Evolutionary conservation across 805 yeast species (phyloP).

Genomic region (Alloascoidea africana): DNA sequence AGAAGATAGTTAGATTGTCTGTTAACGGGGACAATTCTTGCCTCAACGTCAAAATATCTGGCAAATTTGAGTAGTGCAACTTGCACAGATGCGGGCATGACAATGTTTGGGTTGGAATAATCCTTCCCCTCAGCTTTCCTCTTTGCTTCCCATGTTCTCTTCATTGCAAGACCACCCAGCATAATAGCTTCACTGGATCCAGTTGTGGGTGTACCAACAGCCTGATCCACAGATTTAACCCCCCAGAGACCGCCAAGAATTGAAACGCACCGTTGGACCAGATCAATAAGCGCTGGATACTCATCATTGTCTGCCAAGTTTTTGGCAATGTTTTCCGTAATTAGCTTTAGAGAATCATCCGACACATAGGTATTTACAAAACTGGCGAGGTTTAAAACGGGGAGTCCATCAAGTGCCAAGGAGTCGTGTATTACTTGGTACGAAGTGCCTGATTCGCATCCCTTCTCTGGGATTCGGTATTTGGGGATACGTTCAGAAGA

Average conservation of each 20-base stretch:
- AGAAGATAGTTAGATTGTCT: conserved; percentile 46
- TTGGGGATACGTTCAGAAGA: conserved; percentile 24
- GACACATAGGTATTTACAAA: conserved; percentile 70
- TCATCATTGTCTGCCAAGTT: conserved; percentile 90
- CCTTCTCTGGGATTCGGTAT: conserved; percentile 43
- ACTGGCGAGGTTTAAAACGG: conserved; percentile 73
- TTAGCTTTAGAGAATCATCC: conserved; percentile 35
- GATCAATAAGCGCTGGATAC: conserved; percentile 70
- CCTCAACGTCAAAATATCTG: conserved; percentile 83
- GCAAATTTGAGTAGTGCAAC: conserved; percentile 93
- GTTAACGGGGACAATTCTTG: conserved; percentile 55
- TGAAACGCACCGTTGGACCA: conserved; percentile 71
- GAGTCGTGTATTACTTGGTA: conserved; percentile 58
- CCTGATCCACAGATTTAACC: conserved; percentile 33
- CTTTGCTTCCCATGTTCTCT: conserved; percentile 71
- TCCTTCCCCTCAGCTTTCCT: conserved; percentile 46
- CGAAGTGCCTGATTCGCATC: conserved; percentile 36
- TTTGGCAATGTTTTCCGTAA: conserved; percentile 62
- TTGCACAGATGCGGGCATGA: conserved; percentile 89
- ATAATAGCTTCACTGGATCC: conserved; percentile 92
- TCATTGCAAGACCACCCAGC: conserved; percentile 88
- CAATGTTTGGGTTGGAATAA: conserved; percentile 56
- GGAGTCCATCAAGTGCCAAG: conserved; percentile 69
- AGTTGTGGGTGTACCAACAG: conserved; percentile 84
- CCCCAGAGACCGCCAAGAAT: conserved; percentile 74